Conservation (phyloP, 768 basidiomycete species). For the Lactarius evosmus region DNA sequence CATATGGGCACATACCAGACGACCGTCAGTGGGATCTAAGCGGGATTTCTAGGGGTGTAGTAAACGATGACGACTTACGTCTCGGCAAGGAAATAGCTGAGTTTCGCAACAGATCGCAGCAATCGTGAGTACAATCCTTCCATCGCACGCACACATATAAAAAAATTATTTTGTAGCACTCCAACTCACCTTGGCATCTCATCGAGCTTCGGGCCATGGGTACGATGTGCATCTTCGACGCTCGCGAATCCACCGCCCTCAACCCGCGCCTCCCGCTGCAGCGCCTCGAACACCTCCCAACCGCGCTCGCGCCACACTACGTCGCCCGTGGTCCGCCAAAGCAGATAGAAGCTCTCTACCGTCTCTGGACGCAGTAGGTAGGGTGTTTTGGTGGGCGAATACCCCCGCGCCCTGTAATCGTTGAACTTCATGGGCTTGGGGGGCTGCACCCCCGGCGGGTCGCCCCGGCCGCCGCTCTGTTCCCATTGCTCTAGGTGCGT, state of each 20-base stretch:
- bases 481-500: conserved; percentile 29
- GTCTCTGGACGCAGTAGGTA: conserved; percentile 73
- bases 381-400: conserved; percentile 41
- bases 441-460: conserved; percentile 12
- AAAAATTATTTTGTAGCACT: no score
- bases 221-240: conserved; percentile 46
- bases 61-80: conserved; percentile 40
- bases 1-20: conserved; percentile 2
- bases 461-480: conserved; percentile 9
- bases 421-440: not conserved
- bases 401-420: conserved; percentile 47
- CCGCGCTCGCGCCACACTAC: no score
- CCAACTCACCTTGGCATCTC: conserved; percentile 66
- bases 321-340: no score
- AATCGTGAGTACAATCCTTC: no score
- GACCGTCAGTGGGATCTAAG: conserved; percentile 1
- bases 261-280: conserved; percentile 55
- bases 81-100: conserved; percentile 53
- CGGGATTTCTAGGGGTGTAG: no score
- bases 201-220: conserved; percentile 40
- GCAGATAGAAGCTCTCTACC: no score
- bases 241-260: conserved; percentile 54
- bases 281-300: no score
- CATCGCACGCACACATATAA: not conserved
- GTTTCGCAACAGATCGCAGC: not conserved